Conservation (phyloP, 306 rosid genomes). For the Crotalaria pallida region DNA sequence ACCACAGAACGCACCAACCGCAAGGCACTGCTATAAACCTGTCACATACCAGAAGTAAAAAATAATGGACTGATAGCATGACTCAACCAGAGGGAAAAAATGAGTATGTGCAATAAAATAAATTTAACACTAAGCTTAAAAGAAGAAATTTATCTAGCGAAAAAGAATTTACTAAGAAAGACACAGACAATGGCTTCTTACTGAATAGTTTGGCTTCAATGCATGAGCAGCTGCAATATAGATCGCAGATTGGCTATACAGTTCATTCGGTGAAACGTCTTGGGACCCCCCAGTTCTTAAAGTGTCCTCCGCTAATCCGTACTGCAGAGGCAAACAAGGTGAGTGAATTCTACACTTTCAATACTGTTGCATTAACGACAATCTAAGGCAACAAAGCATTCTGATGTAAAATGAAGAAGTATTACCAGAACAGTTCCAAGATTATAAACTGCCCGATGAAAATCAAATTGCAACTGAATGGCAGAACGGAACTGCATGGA, state of each 20-base stretch:
- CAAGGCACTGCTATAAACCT: slow-evolving; percentile 99
- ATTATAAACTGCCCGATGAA: slow-evolving; percentile 98
- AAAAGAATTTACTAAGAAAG: slow-evolving; percentile 8
- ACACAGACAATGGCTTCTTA: slow-evolving; percentile 31
- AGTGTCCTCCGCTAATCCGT: slow-evolving; percentile 98
- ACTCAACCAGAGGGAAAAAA: background rate
- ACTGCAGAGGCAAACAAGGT: slow-evolving; percentile 45
- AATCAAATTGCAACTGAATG: slow-evolving; percentile 95
- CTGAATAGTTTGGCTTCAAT: slow-evolving; percentile 87
- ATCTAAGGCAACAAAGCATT: slow-evolving; percentile 17
- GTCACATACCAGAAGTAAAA: slow-evolving; percentile 17
- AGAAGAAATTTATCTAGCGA: background rate
- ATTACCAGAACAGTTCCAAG: slow-evolving; percentile 98
- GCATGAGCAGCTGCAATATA: slow-evolving; percentile 99
- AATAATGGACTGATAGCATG: background rate
- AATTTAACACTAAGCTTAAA: background rate
- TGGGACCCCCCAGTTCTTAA: slow-evolving; percentile 84
- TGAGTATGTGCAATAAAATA: background rate
- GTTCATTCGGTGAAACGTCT: slow-evolving; percentile 84
- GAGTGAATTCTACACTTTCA: slow-evolving; percentile 4
- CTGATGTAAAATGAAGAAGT: slow-evolving; percentile 19
- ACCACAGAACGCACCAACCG: slow-evolving; percentile 98
- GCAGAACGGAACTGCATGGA: slow-evolving; percentile 92
- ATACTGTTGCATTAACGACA: slow-evolving; percentile 11
- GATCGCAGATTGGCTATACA: slow-evolving; percentile 98